These are phyloP conservation scores for Ceratocystiopsis brevicomis DNA, from an alignment of 2,329 filamentous ascomycete genomes.

Conservation along the genomic window DNA sequence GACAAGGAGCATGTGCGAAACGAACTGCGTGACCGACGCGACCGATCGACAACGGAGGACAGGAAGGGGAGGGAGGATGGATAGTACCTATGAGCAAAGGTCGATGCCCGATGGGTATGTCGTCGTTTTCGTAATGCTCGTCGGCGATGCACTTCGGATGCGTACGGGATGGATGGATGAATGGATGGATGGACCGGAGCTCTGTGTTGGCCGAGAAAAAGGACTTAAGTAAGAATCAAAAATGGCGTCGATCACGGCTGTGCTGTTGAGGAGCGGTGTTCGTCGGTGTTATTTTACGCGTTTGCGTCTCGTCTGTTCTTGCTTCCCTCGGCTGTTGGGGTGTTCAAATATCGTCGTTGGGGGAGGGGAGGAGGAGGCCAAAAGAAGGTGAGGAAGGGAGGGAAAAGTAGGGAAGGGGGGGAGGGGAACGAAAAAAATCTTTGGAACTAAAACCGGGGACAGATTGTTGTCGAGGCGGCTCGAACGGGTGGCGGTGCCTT, in stretches of 20 bases:
- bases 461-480: neutral
- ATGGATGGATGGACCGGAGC: neutral
- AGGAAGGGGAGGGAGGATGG: too few species aligned
- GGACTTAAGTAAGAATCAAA: too few species aligned
- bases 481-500: too few species aligned
- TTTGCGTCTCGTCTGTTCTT: neutral
- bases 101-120: too few species aligned
- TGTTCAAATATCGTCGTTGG: slow-evolving; percentile 1
- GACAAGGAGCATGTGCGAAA: too few species aligned
- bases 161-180: neutral
- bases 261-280: neutral
- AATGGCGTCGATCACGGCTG: too few species aligned
- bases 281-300: neutral
- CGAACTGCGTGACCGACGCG: too few species aligned
- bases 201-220: too few species aligned
- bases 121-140: too few species aligned
- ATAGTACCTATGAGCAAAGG: too few species aligned
- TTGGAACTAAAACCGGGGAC: slow-evolving; percentile 4
- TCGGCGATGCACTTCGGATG: neutral
- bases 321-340: neutral
- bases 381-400: slow-evolving; percentile 1
- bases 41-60: too few species aligned
- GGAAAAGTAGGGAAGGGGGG: slow-evolving; percentile 1
- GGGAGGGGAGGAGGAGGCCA: neutral
- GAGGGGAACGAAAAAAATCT: slow-evolving; percentile 4